A percentile compares a stretch with the other conserved stretches of the same genome.
These are phyloP conservation scores for Physaria fendleri DNA, from an alignment of 345 rosid species.

Conservation along the genomic window DNA sequence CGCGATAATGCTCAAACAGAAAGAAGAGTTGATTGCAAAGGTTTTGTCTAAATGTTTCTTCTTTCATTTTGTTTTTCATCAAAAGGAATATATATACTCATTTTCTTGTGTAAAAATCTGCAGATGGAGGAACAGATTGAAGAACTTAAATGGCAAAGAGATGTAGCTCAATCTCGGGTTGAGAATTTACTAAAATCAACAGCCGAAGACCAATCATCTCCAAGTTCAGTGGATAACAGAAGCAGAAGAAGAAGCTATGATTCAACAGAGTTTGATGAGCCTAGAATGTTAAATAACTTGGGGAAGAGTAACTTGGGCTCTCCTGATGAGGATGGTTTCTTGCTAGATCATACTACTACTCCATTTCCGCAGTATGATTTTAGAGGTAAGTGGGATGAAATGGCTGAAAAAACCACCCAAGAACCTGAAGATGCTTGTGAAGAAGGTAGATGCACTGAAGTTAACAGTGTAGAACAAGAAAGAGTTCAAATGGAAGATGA, in stretches of 20 bases:
- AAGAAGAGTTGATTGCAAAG: slow-evolving; percentile 55
- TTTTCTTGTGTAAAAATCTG: slow-evolving; percentile 8
- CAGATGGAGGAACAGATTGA: slow-evolving; percentile 78
- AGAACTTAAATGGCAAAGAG: slow-evolving; percentile 61
- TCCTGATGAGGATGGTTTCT: slow-evolving; percentile 44
- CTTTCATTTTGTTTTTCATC: neutral
- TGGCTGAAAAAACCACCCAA: slow-evolving; percentile 28
- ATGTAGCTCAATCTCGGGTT: slow-evolving; percentile 59
- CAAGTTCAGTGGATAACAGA: slow-evolving; percentile 33
- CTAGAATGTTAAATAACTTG: slow-evolving; percentile 21
- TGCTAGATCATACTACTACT: slow-evolving; percentile 50
- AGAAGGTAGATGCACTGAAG: slow-evolving; percentile 47
- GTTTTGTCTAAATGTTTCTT: slow-evolving; percentile 22
- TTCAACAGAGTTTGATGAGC: slow-evolving; percentile 17
- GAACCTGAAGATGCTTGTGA: slow-evolving; percentile 40
- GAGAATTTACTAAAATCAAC: slow-evolving; percentile 47
- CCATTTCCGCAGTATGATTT: slow-evolving; percentile 35
- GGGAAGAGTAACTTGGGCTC: slow-evolving; percentile 28
- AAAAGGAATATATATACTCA: neutral
- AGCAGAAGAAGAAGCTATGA: slow-evolving; percentile 24
- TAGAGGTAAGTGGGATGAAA: slow-evolving; percentile 42
- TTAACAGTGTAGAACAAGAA: slow-evolving; percentile 15
- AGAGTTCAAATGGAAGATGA: slow-evolving; percentile 8
- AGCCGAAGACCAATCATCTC: slow-evolving; percentile 33
- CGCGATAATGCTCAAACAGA: slow-evolving; percentile 46